Evolutionary conservation across 2,329 filamentous ascomycete species (phyloP).

Genomic region (Diplodia corticola): DNA sequence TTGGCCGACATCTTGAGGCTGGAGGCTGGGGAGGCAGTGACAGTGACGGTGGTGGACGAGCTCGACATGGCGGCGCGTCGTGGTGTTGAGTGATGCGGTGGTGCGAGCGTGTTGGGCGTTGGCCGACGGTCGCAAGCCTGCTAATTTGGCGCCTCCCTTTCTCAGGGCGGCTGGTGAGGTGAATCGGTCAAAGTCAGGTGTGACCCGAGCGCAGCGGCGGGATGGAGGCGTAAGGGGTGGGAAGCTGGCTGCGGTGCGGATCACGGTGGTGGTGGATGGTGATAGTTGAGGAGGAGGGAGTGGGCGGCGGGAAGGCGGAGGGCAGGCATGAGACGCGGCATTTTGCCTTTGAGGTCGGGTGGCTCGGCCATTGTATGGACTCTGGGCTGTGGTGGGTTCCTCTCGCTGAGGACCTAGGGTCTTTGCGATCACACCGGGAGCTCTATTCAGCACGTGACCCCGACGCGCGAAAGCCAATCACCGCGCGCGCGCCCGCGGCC

Average conservation of each 20-base stretch:
- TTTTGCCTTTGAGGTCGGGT: constrained; percentile 17
- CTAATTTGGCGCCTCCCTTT: constrained; percentile 23
- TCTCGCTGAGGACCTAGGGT: not conserved
- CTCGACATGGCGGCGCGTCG: constrained; percentile 25
- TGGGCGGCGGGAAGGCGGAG: constrained; percentile 17
- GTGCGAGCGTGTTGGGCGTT: constrained; percentile 3
- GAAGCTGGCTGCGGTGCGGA: constrained; percentile 9
- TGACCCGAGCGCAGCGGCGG: constrained; percentile 22
- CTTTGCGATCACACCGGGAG: not conserved
- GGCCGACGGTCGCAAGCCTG: constrained; percentile 21
- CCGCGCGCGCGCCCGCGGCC: not conserved
- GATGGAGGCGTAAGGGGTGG: constrained; percentile 20
- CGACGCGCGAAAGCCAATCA: not conserved
- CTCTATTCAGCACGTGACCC: not conserved
- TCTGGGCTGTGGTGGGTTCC: constrained; percentile 6
- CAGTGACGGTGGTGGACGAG: constrained; percentile 25
- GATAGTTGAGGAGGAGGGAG: constrained; percentile 14
- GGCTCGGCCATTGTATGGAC: constrained; percentile 19
- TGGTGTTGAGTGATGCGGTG: constrained; percentile 21
- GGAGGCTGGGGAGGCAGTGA: constrained; percentile 28
- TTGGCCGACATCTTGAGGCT: constrained; percentile 37
- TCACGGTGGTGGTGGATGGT: constrained; percentile 21
- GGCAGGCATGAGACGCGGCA: constrained; percentile 15
- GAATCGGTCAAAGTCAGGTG: constrained; percentile 22
- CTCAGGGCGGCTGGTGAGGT: constrained; percentile 23